Conservation (phyloP, 2,329 filamentous ascomycete species). For the Botrytis squamosa region DNA sequence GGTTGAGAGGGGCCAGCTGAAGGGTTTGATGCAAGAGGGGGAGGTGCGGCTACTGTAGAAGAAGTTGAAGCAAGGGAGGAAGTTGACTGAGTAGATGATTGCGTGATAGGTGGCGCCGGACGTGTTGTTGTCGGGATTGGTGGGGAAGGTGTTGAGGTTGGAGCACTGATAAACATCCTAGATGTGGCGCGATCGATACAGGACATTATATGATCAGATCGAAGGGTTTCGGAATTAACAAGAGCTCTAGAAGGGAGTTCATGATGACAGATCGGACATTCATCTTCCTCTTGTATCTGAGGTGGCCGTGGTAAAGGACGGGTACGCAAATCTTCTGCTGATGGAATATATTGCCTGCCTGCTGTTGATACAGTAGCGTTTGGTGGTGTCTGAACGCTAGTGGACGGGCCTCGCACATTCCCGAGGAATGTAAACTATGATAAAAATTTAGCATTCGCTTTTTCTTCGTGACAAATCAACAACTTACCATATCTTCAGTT, state of each 20-base stretch:
- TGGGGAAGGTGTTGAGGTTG: conserved; percentile 23
- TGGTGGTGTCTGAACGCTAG: conserved; percentile 4
- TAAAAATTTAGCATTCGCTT: background rate
- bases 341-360: conserved; percentile 20
- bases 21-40: conserved; percentile 24
- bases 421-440: conserved; percentile 14
- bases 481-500: conserved; percentile 21
- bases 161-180: conserved; percentile 21
- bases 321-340: conserved; percentile 15
- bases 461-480: background rate
- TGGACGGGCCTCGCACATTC: conserved; percentile 13
- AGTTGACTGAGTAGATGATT: conserved; percentile 29
- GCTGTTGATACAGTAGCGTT: background rate
- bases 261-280: conserved; percentile 73
- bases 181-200: conserved; percentile 47
- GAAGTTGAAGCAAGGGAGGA: conserved; percentile 27
- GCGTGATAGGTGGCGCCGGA: conserved; percentile 20
- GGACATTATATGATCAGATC: conserved; percentile 57
- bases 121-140: conserved; percentile 20
- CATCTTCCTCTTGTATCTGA: conserved; percentile 68
- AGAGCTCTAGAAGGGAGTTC: conserved; percentile 63
- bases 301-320: conserved; percentile 29
- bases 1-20: conserved; percentile 8
- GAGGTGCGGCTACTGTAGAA: conserved; percentile 32
- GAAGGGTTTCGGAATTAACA: conserved; percentile 52